These are phyloP conservation scores for Neopestalotiopsis clavispora DNA, from an alignment of 2,329 filamentous ascomycete genomes.

Conservation along the genomic window DNA sequence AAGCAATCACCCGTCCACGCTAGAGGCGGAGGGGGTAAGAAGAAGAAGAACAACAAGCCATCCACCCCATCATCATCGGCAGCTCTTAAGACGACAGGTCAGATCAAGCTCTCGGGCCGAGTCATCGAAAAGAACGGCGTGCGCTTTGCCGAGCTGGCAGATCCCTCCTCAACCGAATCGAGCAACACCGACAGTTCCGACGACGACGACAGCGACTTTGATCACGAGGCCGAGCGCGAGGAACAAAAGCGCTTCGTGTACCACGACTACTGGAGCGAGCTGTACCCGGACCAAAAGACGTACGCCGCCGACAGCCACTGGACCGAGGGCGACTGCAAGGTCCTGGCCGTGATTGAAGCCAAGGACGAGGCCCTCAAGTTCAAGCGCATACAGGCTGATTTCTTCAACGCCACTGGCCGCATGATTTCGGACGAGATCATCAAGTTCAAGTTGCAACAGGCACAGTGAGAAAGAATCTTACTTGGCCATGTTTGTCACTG, in stretches of 20 bases:
- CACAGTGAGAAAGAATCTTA: not conserved
- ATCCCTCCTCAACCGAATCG: not conserved
- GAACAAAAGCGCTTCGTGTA: constrained; percentile 24
- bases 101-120: not conserved
- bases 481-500: no score
- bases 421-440: constrained; percentile 28
- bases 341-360: constrained; percentile 31
- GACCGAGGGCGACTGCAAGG: constrained; percentile 29
- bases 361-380: constrained; percentile 31
- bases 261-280: constrained; percentile 18
- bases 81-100: not conserved
- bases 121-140: not conserved
- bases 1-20: not conserved
- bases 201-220: constrained; percentile 7
- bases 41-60: not conserved
- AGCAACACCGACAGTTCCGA: not conserved
- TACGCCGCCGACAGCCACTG: constrained; percentile 28
- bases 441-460: constrained; percentile 28
- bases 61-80: not conserved
- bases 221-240: constrained; percentile 17
- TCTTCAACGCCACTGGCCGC: constrained; percentile 33
- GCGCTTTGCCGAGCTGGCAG: constrained; percentile 16
- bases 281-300: constrained; percentile 25
- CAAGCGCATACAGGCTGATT: constrained; percentile 31
- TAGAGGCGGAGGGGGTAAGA: constrained; percentile 8